A percentile compares a stretch with the other conserved stretches of the same genome.
These are phyloP conservation scores for Cyclostephanos invisitatus DNA, from an alignment of 108 stramenopile genomes.

Conservation along the genomic window DNA sequence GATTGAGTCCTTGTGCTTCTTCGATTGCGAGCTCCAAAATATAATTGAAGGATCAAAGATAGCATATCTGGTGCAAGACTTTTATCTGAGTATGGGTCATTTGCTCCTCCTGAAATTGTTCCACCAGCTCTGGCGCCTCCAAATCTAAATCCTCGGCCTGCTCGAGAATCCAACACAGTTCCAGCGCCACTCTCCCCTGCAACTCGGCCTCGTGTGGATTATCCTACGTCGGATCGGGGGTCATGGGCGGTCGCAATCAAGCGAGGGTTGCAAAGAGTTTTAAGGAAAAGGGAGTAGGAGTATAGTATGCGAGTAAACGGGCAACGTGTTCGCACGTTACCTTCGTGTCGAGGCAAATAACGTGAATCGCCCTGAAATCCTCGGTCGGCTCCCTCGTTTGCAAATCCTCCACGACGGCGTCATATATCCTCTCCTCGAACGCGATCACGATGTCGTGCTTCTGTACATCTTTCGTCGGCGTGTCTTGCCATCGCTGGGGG, in stretches of 20 bases:
- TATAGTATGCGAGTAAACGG: not conserved
- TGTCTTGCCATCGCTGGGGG: conserved; percentile 92
- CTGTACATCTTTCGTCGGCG: conserved; percentile 52
- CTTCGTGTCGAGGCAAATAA: conserved; percentile 91
- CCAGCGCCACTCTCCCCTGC: conserved; percentile 80
- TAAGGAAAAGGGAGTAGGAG: not conserved
- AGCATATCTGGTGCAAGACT: conserved; percentile 89
- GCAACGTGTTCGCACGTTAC: conserved; percentile 6
- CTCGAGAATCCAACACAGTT: conserved; percentile 86
- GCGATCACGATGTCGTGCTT: conserved; percentile 88
- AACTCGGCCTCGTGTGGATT: conserved; percentile 88
- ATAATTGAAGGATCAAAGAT: conserved; percentile 54
- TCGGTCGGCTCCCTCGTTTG: conserved; percentile 89
- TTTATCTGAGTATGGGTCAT: conserved; percentile 85
- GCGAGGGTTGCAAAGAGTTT: not conserved
- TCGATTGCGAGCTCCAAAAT: not conserved
- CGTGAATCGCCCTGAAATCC: conserved; percentile 87
- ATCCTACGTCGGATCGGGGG: conserved; percentile 48
- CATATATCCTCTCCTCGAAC: conserved; percentile 92
- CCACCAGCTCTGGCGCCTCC: conserved; percentile 81
- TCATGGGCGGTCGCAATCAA: not conserved
- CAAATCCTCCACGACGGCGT: conserved; percentile 91
- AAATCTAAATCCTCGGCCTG: conserved; percentile 65
- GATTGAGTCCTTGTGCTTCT: not conserved
- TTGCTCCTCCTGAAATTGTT: conserved; percentile 80